Evolutionary conservation across 139 green algal species (phyloP), one percentile per base, ranked within the genome.

Genomic region (Ettlia oleoabundans): DNA sequence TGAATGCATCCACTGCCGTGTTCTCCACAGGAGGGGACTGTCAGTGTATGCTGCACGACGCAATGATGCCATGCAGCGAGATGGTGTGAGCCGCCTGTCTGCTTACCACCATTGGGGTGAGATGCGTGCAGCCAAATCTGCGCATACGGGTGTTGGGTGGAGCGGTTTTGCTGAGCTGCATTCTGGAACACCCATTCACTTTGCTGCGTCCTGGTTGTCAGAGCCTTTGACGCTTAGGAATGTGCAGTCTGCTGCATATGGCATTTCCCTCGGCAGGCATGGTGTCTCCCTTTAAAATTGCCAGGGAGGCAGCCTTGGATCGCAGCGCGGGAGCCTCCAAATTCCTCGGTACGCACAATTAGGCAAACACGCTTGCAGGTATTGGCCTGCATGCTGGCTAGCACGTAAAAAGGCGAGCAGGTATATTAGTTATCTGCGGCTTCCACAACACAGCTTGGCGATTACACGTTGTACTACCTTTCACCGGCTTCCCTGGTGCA

Each of bases 251-350:
- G 47, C 47, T n/a, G 30, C 32, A 7, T 13, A 22, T 42, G 64
- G 15, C 2, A 7, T 24, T 28, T n/a, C 69, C 7, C 33, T 66
- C 32, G n/a, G 40, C 42, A 53, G 70, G 73, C 73, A 80, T 80
- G 73, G 73, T 80, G 35, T 69, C 53, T 2, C 73, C 73, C 37
- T 80, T 80, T 53, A 80, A 80, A 37, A 30, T 80, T 3, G 52
- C 73, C 3, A 22, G 73, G 35, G 73, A 80, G 73, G 73, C 73
- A 0, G 35, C 53, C 7, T n/a, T 80, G 73, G 73, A 80, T 33
- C 58, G 58, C 35, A 69, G 35, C 15, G 73, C 73, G 1, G 73
- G 73, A 1, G 73, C 53, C 13, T 37, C 73, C 73, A 80, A 80
- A 52, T 80, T 80, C 53, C 24, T 69, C 13, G 73, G 73, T 80